Conservation (phyloP, 2,329 filamentous ascomycete genomes). For the Fusarium beomiforme region DNA sequence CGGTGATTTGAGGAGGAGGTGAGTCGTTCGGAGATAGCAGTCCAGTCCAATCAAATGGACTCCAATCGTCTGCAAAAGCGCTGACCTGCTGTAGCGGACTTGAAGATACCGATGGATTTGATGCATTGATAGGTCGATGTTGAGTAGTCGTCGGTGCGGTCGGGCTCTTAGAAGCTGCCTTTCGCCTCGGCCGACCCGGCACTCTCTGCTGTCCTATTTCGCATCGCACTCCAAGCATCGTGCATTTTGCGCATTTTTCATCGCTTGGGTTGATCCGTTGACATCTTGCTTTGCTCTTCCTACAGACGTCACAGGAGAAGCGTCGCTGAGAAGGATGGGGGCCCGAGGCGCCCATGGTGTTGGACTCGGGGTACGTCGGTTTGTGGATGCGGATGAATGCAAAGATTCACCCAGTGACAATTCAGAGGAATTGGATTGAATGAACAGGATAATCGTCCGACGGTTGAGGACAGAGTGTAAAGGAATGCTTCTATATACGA, state of each 20-base stretch:
- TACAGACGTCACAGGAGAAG: background rate
- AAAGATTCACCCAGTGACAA: background rate
- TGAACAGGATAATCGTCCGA: background rate
- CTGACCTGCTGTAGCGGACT: accelerated
- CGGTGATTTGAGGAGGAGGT: background rate
- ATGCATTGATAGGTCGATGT: accelerated
- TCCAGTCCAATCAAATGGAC: background rate
- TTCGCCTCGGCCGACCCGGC: background rate
- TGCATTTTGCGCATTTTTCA: background rate
- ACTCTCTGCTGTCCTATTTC: background rate
- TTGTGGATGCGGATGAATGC: no score
- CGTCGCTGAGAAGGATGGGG: background rate
- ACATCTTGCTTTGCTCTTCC: background rate
- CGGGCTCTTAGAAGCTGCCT: background rate
- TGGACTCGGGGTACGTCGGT: background rate
- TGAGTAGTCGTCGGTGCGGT: background rate
- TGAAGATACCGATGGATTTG: background rate
- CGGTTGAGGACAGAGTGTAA: no score
- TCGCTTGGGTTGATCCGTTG: background rate
- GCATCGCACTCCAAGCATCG: background rate
- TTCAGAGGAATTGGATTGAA: background rate
- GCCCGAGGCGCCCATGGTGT: background rate
- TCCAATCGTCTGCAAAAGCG: background rate
- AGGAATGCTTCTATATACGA: background rate
- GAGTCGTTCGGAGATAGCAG: accelerated